Conservation (phyloP, 2,329 filamentous ascomycete genomes). For the Byssothecium circinans region DNA sequence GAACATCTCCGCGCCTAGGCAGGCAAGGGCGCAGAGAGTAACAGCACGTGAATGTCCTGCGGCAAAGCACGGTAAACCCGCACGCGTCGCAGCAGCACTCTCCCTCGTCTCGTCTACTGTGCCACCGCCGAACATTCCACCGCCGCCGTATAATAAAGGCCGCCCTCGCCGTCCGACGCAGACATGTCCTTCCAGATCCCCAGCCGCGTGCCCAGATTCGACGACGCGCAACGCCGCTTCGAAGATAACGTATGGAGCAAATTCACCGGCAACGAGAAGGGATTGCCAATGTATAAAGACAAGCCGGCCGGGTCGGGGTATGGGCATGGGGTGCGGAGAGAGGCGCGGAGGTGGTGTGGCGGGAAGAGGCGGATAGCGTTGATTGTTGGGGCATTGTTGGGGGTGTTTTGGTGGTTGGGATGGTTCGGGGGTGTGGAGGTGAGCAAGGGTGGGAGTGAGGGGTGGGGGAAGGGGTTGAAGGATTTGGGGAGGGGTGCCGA, state of each 20-base stretch:
- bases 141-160: constrained; percentile 33
- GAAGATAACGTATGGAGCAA: constrained; percentile 48
- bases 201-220: constrained; percentile 47
- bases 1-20: too few relatives aligned
- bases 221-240: constrained; percentile 44
- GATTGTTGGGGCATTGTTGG: constrained; percentile 57
- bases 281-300: constrained; percentile 97
- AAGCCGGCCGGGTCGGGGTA: constrained; percentile 91
- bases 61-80: constrained; percentile 47
- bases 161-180: constrained; percentile 32
- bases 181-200: constrained; percentile 49
- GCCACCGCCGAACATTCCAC: constrained; percentile 21
- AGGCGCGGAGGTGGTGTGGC: constrained; percentile 62
- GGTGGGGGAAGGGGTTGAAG: constrained; percentile 27
- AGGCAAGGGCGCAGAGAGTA: neutral
- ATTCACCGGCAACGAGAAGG: constrained; percentile 63
- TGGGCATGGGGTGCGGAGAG: constrained; percentile 58
- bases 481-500: constrained; percentile 23
- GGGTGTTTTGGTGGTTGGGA: constrained; percentile 70
- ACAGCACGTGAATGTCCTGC: constrained; percentile 48
- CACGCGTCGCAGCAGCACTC: constrained; percentile 30
- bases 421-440: constrained; percentile 36
- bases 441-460: constrained; percentile 39
- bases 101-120: constrained; percentile 27
- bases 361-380: constrained; percentile 63